phyloP scores from a whole-genome alignment of 495 filamentous ascomycete genomes.

The Lepidopterella palustris region DNA sequence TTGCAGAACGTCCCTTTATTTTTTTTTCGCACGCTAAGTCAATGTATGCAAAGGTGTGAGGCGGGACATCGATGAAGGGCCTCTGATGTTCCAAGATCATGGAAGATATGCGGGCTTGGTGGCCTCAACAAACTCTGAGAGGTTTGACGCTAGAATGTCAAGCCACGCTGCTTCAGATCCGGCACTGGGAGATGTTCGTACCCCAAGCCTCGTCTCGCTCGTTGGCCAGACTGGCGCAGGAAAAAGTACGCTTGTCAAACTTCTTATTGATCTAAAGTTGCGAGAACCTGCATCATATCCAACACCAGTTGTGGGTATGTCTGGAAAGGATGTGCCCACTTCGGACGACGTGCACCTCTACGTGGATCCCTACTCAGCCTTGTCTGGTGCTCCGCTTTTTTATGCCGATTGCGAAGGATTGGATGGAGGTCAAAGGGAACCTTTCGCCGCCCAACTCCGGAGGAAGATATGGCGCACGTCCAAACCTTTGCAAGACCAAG shows the following conservation, averaged over 20 bases:
- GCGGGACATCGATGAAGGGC: conserved; percentile 30
- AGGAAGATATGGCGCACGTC: background rate
- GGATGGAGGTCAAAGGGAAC: background rate
- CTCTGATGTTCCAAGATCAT: conserved; percentile 39
- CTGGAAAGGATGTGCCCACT: conserved; percentile 1
- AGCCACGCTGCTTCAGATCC: background rate
- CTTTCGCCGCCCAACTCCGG: background rate
- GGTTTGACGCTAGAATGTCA: conserved; percentile 24
- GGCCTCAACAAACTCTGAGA: background rate
- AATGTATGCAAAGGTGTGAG: conserved; percentile 6
- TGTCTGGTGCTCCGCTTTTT: background rate
- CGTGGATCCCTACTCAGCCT: conserved; percentile 2
- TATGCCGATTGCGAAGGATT: conserved; percentile 19
- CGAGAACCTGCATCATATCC: background rate
- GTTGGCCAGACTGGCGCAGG: conserved; percentile 2
- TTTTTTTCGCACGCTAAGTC: conserved; percentile 36
- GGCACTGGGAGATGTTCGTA: conserved; percentile 27
- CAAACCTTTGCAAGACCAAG: background rate
- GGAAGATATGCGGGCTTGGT: conserved; percentile 22
- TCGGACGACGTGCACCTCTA: conserved; percentile 19
- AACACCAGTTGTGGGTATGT: conserved; percentile 1
- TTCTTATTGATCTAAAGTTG: conserved; percentile 11
- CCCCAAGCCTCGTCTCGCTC: conserved; percentile 38
- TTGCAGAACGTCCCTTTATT: conserved; percentile 23
- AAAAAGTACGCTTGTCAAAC: conserved; percentile 22